Evolutionary conservation across 2,329 filamentous ascomycete genomes (phyloP), one percentile per base, ranked within the genome.

Genomic region (Ophiostoma sp.): DNA sequence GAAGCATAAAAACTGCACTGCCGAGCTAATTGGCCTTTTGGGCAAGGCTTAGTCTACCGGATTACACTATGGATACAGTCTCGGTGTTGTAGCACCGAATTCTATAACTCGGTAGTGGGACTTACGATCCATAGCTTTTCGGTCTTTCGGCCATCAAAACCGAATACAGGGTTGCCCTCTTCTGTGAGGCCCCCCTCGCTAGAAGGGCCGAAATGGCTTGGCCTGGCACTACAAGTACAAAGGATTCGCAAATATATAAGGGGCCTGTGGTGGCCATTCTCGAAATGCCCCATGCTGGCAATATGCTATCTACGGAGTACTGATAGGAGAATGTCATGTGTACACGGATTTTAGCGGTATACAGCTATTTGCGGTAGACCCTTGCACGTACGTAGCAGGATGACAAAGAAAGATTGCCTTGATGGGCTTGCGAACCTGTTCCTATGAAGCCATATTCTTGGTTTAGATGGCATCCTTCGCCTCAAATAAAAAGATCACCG

Each of bases 251-350:
- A 27, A 27, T 57, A 57, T 54, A 54, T 57, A 57, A 31, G 27
- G 11, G 52, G 15, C 52, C 3, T 10, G 52, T 57, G 13, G 52
- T 57, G 52, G 6, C 44, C 44, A 20, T 48, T 48, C 44, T 48
- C n/a, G 44, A 17, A 44, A 10, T 44, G 41, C 10, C 41, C 44
- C 17, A 6, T 20, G 17, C 10, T 57, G 17, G 48, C 5, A 52
- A 57, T 57, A 57, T 57, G 52, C 52, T 57, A 57, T 57, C 52
- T 57, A 57, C n/a, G n/a, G n/a, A n/a, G n/a, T n/a, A n/a, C 17
- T 13, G 52, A 57, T 57, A 57, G 17, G 44, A n/a, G 44, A 48
- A 48, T 48, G n/a, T 48, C 44, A 48, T 48, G 44, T 48, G 44
- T n/a, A 48, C 44, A 13, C 41, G 44, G 44, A 20, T 48, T 48